Base-by-base conservation (phyloP, 2,329 filamentous ascomycete genomes). In the Paraconiothyrium brasiliense region DNA sequence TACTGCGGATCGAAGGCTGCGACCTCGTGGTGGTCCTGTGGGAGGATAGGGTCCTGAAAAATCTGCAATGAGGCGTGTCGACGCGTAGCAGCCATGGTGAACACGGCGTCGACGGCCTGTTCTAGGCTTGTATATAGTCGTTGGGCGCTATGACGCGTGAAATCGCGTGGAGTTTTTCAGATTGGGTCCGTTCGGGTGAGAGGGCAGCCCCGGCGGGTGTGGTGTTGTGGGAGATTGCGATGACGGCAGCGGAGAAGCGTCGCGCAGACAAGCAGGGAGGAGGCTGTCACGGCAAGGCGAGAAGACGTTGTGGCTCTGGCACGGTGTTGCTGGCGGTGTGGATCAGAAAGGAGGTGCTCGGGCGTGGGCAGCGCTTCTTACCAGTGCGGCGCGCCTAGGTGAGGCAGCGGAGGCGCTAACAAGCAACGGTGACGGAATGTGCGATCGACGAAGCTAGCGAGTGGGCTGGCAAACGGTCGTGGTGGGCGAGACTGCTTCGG, bases 1-100 rank as follows among this genome's bases (percentile, higher is more conserved):
- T 85, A 82, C 60, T 84, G 86, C 39, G 84, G 81, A 70, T 86
- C 84, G 63, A 85, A 81, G 62, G 76, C 75, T 63, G 76, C 77
- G 65, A 80, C 75, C 63, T 83, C 77, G 67, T 78, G 75, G 67
- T 80, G 79, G 69, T 82, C 78, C 59, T 68, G 79, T 75, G 69
- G 73, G 48, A 62, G 70, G 47, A 81, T 77, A 61, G 83, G 79
- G 77, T 89, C 86, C 74, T 88, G 83, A 75, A 85, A 87, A 75
- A 87, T 85, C 71, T 88, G 83, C 78, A 89, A 78, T 70, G 82
- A 78, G 66, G 79, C 76, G 72, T 83, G 82, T 71, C 82, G 84
- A 83, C 84, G 85, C 84, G 85, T 85, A 78, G 84, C 81, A 76
- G 83, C 80, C 83, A 85, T 85, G 65, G 72, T 72, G 68, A 69